Evolutionary conservation across 1,139 yeast species (phyloP).

Genomic region (Debaryomyces coudertii): DNA sequence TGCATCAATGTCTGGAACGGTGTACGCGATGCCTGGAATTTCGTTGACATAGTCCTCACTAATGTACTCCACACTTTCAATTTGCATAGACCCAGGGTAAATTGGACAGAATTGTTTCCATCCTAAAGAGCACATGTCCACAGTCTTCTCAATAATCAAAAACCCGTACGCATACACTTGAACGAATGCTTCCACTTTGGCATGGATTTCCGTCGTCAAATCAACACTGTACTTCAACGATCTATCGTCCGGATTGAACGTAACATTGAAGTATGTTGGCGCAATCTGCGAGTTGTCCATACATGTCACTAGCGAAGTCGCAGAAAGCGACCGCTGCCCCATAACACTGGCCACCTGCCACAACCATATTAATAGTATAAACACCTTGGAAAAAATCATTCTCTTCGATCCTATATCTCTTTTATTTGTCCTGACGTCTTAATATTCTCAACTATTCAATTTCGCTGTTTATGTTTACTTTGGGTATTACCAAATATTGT

Average conservation of each 20-base stretch:
- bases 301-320: constrained; percentile 75
- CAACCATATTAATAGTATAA: constrained; percentile 3
- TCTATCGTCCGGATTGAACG: constrained; percentile 65
- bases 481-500: neutral
- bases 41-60: constrained; percentile 43
- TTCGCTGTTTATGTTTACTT: neutral
- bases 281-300: constrained; percentile 67
- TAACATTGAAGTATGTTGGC: constrained; percentile 67
- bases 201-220: constrained; percentile 61
- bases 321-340: constrained; percentile 47
- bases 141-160: constrained; percentile 52
- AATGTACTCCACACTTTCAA: constrained; percentile 66
- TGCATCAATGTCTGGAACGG: constrained; percentile 81
- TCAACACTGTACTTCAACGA: constrained; percentile 64
- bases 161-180: constrained; percentile 80
- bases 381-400: neutral
- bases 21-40: constrained; percentile 74
- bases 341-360: constrained; percentile 5
- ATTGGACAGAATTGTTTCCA: constrained; percentile 85
- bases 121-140: constrained; percentile 61
- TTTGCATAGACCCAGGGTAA: constrained; percentile 68
- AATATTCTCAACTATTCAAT: neutral
- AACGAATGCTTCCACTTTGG: constrained; percentile 59
- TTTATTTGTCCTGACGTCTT: neutral
- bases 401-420: neutral